Conservation (phyloP, 2,329 filamentous ascomycete genomes). For the Aureobasidium pullulans region DNA sequence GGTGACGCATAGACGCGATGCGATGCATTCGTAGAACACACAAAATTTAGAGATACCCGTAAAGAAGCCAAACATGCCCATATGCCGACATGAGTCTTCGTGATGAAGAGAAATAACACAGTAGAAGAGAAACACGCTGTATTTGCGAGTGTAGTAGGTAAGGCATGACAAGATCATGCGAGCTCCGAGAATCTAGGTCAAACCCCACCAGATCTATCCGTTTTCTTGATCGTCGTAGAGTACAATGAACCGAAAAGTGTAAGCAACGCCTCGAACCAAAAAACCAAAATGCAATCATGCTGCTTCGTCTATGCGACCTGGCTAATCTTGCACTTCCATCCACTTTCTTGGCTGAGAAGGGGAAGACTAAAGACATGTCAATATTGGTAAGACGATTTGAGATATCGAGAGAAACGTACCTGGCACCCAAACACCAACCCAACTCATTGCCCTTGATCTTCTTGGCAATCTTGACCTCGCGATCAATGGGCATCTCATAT, state of each 20-base stretch:
- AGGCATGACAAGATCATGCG: background rate
- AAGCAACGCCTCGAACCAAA: background rate
- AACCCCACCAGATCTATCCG: background rate
- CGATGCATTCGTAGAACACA: background rate
- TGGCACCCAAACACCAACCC: constrained; percentile 95
- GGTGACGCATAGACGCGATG: constrained; percentile 22
- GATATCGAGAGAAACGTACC: constrained; percentile 48
- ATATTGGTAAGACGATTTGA: constrained; percentile 17
- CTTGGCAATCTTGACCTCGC: constrained; percentile 97
- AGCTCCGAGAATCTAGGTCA: background rate
- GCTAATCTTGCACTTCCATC: constrained; percentile 83
- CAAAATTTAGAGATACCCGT: background rate
- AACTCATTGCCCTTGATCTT: constrained; percentile 96
- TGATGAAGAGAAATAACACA: too few relatives aligned
- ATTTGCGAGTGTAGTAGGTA: background rate
- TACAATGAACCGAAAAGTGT: background rate
- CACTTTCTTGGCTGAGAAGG: constrained; percentile 69
- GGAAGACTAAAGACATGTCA: constrained; percentile 60
- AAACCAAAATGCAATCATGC: background rate
- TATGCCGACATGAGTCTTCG: too few relatives aligned
- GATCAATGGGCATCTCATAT: constrained; percentile 94
- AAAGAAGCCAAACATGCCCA: background rate
- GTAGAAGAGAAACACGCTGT: background rate
- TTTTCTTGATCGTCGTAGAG: background rate
- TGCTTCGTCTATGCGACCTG: constrained; percentile 43